Evolutionary conservation across 805 yeast genomes (phyloP).

Genomic region (Grigorovia jiainica): DNA sequence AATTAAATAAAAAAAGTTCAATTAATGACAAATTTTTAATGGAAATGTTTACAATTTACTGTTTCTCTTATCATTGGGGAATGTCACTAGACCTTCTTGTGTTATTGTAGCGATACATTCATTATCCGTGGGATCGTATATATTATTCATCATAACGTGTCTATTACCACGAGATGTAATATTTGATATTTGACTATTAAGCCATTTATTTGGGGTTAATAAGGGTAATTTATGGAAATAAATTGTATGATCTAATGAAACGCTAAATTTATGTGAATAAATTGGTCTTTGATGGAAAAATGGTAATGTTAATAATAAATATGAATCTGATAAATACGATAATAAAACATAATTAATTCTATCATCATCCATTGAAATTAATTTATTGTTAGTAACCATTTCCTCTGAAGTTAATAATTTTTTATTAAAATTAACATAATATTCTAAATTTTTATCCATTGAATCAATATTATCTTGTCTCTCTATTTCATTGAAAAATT

Average conservation of each 20-base stretch:
- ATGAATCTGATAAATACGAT: conserved; percentile 51
- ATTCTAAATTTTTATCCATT: conserved; percentile 17
- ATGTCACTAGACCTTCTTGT: conserved; percentile 51
- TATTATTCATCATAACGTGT: conserved; percentile 48
- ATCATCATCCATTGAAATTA: conserved; percentile 12
- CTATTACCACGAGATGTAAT: conserved; percentile 44
- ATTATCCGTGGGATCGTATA: conserved; percentile 39
- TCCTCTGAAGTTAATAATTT: too few species aligned
- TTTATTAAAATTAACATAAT: conserved; percentile 19
- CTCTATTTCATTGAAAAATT: conserved; percentile 23
- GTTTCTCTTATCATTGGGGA: conserved; percentile 15
- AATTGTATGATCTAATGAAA: conserved; percentile 57
- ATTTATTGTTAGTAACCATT: not conserved
- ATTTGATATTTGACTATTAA: conserved; percentile 39
- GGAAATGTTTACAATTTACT: conserved; percentile 7
- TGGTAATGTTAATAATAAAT: conserved; percentile 42
- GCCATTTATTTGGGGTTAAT: conserved; percentile 38
- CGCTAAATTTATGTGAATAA: conserved; percentile 41
- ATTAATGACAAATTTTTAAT: too few species aligned
- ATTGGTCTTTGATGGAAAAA: conserved; percentile 40
- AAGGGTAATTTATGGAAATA: conserved; percentile 44
- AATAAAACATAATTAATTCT: conserved; percentile 45
- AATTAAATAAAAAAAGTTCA: too few species aligned
- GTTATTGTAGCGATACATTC: conserved; percentile 48
- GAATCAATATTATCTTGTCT: conserved; percentile 4